phyloP scores from a whole-genome alignment of 208 protist species.

The Trypanosoma rangeli region DNA sequence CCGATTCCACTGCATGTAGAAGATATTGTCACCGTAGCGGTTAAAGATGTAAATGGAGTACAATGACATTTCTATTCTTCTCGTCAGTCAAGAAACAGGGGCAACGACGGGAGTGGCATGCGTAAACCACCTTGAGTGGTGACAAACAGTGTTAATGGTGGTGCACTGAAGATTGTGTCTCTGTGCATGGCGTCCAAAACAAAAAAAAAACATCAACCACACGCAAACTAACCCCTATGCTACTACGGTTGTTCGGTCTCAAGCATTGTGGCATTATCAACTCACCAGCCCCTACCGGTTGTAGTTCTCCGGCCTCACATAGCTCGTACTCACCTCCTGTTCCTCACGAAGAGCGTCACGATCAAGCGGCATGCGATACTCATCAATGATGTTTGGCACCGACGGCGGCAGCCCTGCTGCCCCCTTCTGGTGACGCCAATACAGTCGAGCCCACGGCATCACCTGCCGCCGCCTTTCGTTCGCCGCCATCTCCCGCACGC shows the following conservation, averaged over 20 bases:
- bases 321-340: constrained; percentile 46
- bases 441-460: constrained; percentile 45
- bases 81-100: constrained; percentile 15
- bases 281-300: constrained; percentile 10
- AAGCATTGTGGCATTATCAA: background rate
- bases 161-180: background rate
- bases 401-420: constrained; percentile 56
- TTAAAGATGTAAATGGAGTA: constrained; percentile 90
- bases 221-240: background rate
- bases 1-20: constrained; percentile 80
- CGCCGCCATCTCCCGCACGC: constrained; percentile 54
- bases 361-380: constrained; percentile 80
- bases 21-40: constrained; percentile 86
- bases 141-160: background rate
- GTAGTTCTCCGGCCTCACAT: constrained; percentile 61
- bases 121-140: background rate
- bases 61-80: constrained; percentile 55
- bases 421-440: constrained; percentile 11
- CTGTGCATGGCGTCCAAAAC: background rate
- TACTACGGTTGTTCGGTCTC: background rate
- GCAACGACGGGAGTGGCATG: constrained; percentile 10
- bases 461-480: constrained; percentile 33
- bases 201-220: constrained; percentile 25
- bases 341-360: constrained; percentile 73
- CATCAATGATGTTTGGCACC: constrained; percentile 89